Evolutionary conservation across 345 rosid genomes (phyloP), one percentile per base, ranked within the genome.

Genomic region (Reutealis trisperma): DNA sequence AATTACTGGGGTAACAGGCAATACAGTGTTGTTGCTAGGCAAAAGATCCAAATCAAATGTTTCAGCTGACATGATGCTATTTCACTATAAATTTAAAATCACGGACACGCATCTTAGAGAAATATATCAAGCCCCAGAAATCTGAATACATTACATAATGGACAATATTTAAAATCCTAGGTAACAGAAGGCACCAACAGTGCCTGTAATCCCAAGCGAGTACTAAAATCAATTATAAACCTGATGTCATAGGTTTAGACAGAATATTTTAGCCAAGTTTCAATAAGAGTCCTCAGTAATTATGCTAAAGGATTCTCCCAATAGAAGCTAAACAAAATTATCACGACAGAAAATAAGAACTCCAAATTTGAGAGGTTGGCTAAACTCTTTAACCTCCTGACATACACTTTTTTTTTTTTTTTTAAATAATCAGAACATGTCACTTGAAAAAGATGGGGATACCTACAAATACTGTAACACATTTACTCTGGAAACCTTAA

Each of bases 291-390:
- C 18, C 49, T 1, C 63, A 5, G 5, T 55, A 41, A 32, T 9
- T 6, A 19, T 14, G 27, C 37, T 30, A 8, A 52, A 77, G 63
- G 58, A 47, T 32, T 74, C 21, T 44, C 34, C 13, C 27, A 30
- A 41, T n/a, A 37, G 67, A 13, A 65, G 55, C 63, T 47, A 55
- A 58, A 61, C 63, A 70, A 51, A 27, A 21, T 70, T 72, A 71
- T 19, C 63, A 62, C 49, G 4, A 15, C 24, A 32, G 25, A 62
- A 76, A 49, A 34, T 67, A 61, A 42, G 15, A 27, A 1, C 69
- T 63, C 22, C 8, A 25, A 60, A 49, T 25, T 30, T 51, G 6
- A 22, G 41, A 67, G 24, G 60, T 32, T 16, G 22, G 67, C 25
- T 63, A 57, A 74, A 67, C 73, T 47, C 42, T 70, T 63, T 19